A percentile compares a stretch with the other conserved stretches of the same genome.
Evolutionary conservation across 805 yeast species (phyloP).

Genomic region (Cyberlindnera petersonii): DNA sequence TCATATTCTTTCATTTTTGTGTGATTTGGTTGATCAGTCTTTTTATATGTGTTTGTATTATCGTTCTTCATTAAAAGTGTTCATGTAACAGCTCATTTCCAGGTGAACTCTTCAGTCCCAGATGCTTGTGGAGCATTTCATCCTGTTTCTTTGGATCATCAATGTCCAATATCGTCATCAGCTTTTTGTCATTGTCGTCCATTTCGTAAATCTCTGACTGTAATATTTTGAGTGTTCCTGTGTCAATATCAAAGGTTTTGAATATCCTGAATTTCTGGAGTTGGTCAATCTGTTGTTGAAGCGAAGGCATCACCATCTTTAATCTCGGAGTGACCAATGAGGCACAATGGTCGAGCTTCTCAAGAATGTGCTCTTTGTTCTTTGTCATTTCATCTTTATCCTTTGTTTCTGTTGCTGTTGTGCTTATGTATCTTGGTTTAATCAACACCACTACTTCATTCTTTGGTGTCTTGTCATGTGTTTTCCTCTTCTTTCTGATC

Average conservation of each 20-base stretch:
- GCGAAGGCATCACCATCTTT: conserved; percentile 4
- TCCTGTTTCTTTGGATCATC: conserved; percentile 4
- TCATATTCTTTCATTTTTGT: too few species aligned
- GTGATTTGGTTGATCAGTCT: too few species aligned
- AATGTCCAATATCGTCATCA: conserved; percentile 11
- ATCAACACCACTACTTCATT: background rate
- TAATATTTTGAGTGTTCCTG: conserved; percentile 15
- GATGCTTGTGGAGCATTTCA: conserved; percentile 1
- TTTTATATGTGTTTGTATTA: background rate
- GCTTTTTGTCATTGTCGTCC: conserved; percentile 9
- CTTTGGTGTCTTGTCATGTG: background rate
- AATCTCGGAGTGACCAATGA: conserved; percentile 11
- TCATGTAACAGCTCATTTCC: background rate
- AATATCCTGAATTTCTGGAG: conserved; percentile 17
- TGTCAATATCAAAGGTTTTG: conserved; percentile 15
- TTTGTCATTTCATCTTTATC: background rate
- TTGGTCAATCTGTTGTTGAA: conserved; percentile 12
- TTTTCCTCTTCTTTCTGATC: conserved; percentile 1
- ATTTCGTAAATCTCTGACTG: conserved; percentile 14
- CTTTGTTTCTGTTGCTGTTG: background rate
- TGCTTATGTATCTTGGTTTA: conserved; percentile 3
- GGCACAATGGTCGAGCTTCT: conserved; percentile 9
- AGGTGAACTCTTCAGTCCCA: conserved; percentile 6
- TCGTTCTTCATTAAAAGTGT: background rate
- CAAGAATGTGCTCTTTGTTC: background rate